Base-by-base conservation (phyloP, 2,329 filamentous ascomycete species). In the Falciphora oryzae region DNA sequence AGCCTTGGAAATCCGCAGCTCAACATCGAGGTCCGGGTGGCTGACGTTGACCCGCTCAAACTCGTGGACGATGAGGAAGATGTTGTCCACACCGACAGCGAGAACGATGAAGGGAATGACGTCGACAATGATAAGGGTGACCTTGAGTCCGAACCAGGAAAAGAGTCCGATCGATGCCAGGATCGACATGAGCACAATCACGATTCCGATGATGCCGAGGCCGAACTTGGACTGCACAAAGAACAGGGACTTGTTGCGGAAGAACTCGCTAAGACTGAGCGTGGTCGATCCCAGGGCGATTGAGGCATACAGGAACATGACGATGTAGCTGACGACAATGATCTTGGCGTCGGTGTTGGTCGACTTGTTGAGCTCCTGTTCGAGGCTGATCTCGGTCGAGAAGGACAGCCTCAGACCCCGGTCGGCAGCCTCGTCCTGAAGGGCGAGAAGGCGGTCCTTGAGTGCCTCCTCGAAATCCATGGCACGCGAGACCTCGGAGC, bases 261-360 rank as follows among this genome's bases (percentile, higher is more conserved):
- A 77, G 59, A 98, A 79, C 65, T 94, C 90, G 69, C 85, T 86
- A 65, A 93, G 79, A 1, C 89, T 91, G 65, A 96, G 81, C 7
- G 90, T 93, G 0, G 91, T 95, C 1, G 93, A 97, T 0, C 95
- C 95, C 0, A 99, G 82, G 0, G 95, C 93, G 63, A 99, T 79
- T 7, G 94, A 98, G 4, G 93, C 95, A 73, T 99, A 99, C 67
- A 99, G 79, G 77, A 99, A 99, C 95, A 99, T 99, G 79, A 97
- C 92, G 68, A 98, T 84, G 78, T 99, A 99, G 81, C 94, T 98
- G 77, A 99, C 89, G 64, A 94, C 87, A 29, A 99, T 88, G 71
- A 99, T 99, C 75, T 94, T 97, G 59, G 94, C 96, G 75, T 99
- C 95, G 0, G 95, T 98, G 76, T 99, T 99, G 62, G 93, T 97